Evolutionary conservation across 208 protist species (phyloP), one percentile per base, ranked within the genome.

Genomic region (Trypanosoma vivax): DNA sequence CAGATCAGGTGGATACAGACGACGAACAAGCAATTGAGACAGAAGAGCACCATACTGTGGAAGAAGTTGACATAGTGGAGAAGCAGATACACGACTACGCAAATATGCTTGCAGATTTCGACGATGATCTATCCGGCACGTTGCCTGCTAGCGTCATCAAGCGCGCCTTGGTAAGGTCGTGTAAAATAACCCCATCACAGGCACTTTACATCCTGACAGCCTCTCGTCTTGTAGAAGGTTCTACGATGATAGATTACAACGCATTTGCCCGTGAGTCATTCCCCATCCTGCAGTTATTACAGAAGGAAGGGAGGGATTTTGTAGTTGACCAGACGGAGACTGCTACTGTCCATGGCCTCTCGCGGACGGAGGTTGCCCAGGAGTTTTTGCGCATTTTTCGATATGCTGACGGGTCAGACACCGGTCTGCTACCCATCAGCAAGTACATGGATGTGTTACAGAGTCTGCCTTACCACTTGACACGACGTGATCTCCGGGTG

Each of bases 291-390:
- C 69, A 76, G 54, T 90, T 78, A 51, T 92, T 96, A 53, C 76
- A 87, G 53, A 43, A 84, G 46, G 67, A 71, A 11, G 25, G 64
- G 14, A 35, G 76, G 25, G 68, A 86, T 23, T 94, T 96, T 51
- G 51, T 52, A 13, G 58, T 79, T 14, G 27, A 28, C 25, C 54
- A 76, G 11, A 39, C 53, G 0, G 67, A 78, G 28, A 56, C 53
- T 34, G 61, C 71, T 14, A 81, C 78, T n/a, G 83, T 92, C 39
- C 90, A 96, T 64, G 87, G 87, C 18, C 59, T 92, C 45, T 87
- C 65, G 50, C 70, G 71, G 50, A 61, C 63, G 37, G 90, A 96
- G 31, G 69, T 94, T 3, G 75, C 88, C 71, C 58, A 80, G 50
- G 65, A 76, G 37, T 90, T 96, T 51, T 58, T 90, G 54, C 71